Evolutionary conservation across 2,329 filamentous ascomycete genomes (phyloP), one percentile per base, ranked within the genome.

Genomic region (Colletotrichum liriopes): DNA sequence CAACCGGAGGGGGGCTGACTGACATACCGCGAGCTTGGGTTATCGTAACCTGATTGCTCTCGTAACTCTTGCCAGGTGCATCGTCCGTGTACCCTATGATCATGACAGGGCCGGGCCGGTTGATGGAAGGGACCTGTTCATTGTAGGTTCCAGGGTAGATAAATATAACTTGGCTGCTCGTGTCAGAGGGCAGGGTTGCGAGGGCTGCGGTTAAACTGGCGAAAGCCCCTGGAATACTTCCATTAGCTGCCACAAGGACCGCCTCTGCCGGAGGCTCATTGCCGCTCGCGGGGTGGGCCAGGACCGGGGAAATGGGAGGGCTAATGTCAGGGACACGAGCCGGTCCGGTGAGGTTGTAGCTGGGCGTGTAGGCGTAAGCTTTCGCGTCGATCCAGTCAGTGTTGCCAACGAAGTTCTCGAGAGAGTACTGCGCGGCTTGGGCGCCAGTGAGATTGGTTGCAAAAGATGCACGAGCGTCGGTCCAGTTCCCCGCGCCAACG

Each of bases 71-170:
- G 5, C 86, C 86, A 56, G 63, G 63, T 9, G 51, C 63, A 70
- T 88, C 84, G 43, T 80, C 78, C 0, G 91, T 92, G 76, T 88
- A 87, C 20, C 91, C 91, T 76, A 90, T 89, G 72, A 90, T 85
- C 29, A 87, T 86, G 51, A 90, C 81, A 12, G 84, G 80, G 3
- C 86, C 87, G 7, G 81, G 82, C 63, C 87, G 84, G 0, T 79
- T 77, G 8, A 84, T 78, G 41, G 91, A 83, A 68, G 86, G 87
- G 47, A 91, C 88, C 75, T 91, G 89, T 78, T 91, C 89, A 20
- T 81, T 82, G 82, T 91, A 91, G 20, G 87, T 90, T 3, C 90
- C 89, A 0, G 77, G 74, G 39, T 79, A 79, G 51, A 82, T 78
- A 76, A 82, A 80, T 64, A 81, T 79, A n/a, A 81, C 76, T 73